Evolutionary conservation across 1,284 basidiomycete species (phyloP).

Genomic region (Blastosporella zonata): DNA sequence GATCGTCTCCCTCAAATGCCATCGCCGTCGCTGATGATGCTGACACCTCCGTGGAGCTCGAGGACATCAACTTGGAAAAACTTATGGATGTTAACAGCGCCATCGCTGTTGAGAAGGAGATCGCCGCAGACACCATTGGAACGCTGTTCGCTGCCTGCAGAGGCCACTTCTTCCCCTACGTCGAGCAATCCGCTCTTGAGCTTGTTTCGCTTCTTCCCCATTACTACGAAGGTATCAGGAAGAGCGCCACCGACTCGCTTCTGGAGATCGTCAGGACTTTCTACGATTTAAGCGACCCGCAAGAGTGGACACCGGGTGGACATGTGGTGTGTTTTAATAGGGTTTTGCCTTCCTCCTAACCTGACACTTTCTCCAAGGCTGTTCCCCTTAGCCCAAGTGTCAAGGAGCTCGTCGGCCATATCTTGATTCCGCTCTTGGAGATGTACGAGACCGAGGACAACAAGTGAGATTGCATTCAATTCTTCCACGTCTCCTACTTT

Average conservation of each 20-base stretch:
- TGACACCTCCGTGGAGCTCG: slow-evolving; percentile 70
- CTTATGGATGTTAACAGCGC: slow-evolving; percentile 92
- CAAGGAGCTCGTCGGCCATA: slow-evolving; percentile 77
- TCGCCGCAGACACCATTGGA: slow-evolving; percentile 95
- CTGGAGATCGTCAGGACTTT: slow-evolving; percentile 91
- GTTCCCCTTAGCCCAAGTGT: slow-evolving; percentile 74
- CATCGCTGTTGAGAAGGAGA: slow-evolving; percentile 99
- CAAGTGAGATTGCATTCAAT: slow-evolving; percentile 67
- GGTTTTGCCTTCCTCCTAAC: slow-evolving; percentile 1
- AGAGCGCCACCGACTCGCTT: slow-evolving; percentile 87
- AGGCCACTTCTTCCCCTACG: slow-evolving; percentile 86
- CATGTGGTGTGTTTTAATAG: slow-evolving; percentile 45
- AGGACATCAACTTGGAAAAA: slow-evolving; percentile 84
- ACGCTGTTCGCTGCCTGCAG: slow-evolving; percentile 86
- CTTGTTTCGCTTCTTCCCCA: slow-evolving; percentile 83
- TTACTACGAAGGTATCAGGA: slow-evolving; percentile 98
- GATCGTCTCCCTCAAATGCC: slow-evolving; percentile 66
- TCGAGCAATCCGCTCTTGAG: slow-evolving; percentile 78
- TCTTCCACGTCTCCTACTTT: slow-evolving; percentile 10
- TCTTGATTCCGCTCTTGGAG: slow-evolving; percentile 77
- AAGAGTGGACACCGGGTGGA: slow-evolving; percentile 81
- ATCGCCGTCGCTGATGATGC: slow-evolving; percentile 54
- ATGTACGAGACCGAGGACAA: slow-evolving; percentile 96
- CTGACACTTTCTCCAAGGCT: slow-evolving; percentile 27
- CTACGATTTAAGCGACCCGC: slow-evolving; percentile 83